phyloP scores from a whole-genome alignment of 1,284 basidiomycete genomes.

The Somion occarium region DNA sequence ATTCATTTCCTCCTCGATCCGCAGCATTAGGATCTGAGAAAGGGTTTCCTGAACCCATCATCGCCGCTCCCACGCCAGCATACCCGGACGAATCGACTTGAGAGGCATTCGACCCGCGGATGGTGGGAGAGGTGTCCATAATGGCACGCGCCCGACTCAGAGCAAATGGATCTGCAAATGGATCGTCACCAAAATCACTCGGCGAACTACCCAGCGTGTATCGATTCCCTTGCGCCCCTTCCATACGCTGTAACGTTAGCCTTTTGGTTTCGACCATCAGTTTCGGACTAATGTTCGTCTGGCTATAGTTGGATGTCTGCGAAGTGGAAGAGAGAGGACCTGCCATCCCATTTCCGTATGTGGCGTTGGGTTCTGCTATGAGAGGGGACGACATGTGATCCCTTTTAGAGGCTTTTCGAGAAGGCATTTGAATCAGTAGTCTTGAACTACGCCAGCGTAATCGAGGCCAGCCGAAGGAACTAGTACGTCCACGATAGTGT shows the following conservation, averaged over 20 bases:
- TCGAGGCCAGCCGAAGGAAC: not conserved
- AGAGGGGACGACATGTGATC: not conserved
- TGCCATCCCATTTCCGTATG: not conserved
- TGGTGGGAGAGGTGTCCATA: not conserved
- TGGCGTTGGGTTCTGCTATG: not conserved
- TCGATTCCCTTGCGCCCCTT: constrained; percentile 1
- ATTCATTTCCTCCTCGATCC: not conserved
- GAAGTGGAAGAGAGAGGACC: not conserved
- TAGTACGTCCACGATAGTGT: not conserved
- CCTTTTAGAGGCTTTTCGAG: not conserved
- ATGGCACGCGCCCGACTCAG: not conserved
- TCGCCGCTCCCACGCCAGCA: too few relatives aligned
- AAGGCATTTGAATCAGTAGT: not conserved
- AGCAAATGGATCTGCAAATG: constrained; percentile 19
- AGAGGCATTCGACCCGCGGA: not conserved
- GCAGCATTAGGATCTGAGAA: not conserved
- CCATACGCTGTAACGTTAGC: not conserved
- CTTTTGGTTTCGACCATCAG: constrained; percentile 7
- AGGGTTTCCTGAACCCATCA: not conserved
- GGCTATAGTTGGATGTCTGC: not conserved
- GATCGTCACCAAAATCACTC: constrained; percentile 9
- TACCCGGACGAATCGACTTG: not conserved
- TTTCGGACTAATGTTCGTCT: constrained; percentile 10
- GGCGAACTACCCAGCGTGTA: not conserved
- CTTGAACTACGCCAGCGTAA: not conserved